Conservation (phyloP, 1,284 basidiomycete genomes). For the Marasmius oreades region DNA sequence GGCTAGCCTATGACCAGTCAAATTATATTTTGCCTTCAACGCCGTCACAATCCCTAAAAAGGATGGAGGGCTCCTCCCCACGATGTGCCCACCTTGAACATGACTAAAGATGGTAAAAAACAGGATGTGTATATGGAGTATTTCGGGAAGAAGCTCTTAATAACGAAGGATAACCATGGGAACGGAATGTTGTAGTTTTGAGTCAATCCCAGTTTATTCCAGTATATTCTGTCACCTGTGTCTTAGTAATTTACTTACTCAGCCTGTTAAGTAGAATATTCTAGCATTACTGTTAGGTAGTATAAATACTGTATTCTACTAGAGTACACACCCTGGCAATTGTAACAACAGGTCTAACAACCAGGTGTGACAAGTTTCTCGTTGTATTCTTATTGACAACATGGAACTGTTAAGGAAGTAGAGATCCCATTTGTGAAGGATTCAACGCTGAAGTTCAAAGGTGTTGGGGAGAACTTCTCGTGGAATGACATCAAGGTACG, state of each 20-base stretch:
- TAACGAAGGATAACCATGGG: conserved; percentile 63
- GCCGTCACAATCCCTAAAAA: conserved; percentile 55
- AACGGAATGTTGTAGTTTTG: too few species aligned
- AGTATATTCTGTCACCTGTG: too few species aligned
- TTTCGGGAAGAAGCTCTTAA: conserved; percentile 60
- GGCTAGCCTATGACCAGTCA: conserved; percentile 66
- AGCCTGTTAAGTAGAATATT: too few species aligned
- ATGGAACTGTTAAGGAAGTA: conserved; percentile 64
- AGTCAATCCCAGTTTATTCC: too few species aligned
- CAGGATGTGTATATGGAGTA: conserved; percentile 69
- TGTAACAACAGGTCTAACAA: too few species aligned
- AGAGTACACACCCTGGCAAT: too few species aligned
- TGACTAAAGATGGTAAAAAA: conserved; percentile 25
- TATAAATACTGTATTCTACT: too few species aligned
- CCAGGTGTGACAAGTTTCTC: too few species aligned
- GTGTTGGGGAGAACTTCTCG: conserved; percentile 59
- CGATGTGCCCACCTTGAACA: not conserved
- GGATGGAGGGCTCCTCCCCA: conserved; percentile 12
- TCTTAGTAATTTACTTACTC: too few species aligned
- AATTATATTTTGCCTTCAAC: conserved; percentile 98
- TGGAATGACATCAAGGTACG: conserved; percentile 71
- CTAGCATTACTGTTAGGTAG: too few species aligned
- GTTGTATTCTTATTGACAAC: too few species aligned
- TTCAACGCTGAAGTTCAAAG: conserved; percentile 74
- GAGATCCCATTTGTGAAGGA: conserved; percentile 71